Percentiles rank a stretch among this genome's conserved stretches.
These are phyloP conservation scores for Vaccinium myrtillus DNA, from an alignment of 148 eudicot species.

Conservation along the genomic window DNA sequence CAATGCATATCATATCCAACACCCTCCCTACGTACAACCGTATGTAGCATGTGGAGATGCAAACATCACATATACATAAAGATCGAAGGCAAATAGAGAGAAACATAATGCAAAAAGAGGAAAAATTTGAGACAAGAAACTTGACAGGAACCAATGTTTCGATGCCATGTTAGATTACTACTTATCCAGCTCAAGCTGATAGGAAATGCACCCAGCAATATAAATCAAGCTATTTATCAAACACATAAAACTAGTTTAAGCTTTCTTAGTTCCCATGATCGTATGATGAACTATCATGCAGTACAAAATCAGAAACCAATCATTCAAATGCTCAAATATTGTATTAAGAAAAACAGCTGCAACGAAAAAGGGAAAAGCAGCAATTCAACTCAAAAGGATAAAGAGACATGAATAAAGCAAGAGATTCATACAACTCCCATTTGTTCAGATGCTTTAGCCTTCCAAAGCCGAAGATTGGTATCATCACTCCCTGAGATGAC, in stretches of 20 bases:
- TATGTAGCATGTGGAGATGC: neutral
- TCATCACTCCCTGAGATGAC: conserved; percentile 96
- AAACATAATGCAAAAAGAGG: neutral
- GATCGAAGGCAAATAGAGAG: neutral
- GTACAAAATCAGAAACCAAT: neutral
- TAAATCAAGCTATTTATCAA: neutral
- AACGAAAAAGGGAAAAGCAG: neutral
- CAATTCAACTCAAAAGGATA: neutral
- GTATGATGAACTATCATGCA: neutral
- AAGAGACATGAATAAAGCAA: neutral
- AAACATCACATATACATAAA: neutral
- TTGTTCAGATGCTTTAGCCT: conserved; percentile 97
- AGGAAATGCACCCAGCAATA: neutral
- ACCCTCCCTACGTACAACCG: neutral
- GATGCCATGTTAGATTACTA: neutral
- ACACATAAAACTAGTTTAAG: neutral
- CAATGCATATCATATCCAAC: neutral
- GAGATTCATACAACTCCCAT: conserved; percentile 78
- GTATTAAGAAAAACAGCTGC: neutral
- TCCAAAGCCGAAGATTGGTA: conserved; percentile 93
- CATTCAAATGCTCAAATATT: neutral
- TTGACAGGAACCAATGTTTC: neutral
- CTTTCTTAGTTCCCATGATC: neutral
- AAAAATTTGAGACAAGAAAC: neutral
- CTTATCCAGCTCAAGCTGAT: neutral